Conservation (phyloP, 2,329 filamentous ascomycete species). For the Aspergillus sp. region DNA sequence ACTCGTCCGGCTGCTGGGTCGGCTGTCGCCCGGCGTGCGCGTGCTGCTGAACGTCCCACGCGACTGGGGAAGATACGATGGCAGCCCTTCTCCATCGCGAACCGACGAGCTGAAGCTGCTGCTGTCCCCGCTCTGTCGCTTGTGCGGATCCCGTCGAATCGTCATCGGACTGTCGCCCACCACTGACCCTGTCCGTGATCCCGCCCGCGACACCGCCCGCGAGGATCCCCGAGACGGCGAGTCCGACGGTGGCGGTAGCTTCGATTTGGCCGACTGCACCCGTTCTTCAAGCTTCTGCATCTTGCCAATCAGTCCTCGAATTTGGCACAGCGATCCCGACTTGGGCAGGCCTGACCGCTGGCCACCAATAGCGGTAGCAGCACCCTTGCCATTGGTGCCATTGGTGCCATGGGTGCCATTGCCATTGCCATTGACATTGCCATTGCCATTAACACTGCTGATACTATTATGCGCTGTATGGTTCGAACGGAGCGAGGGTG, state of each 20-base stretch:
- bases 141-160: conserved; percentile 39
- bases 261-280: conserved; percentile 84
- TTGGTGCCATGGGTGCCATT: conserved; percentile 29
- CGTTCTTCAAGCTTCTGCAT: conserved; percentile 95
- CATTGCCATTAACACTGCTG: conserved; percentile 5
- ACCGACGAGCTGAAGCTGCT: conserved; percentile 35
- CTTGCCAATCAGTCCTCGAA: conserved; percentile 86
- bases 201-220: conserved; percentile 43
- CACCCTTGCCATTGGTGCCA: too few species aligned
- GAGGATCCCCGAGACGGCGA: conserved; percentile 79
- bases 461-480: conserved; percentile 12
- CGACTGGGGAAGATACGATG: conserved; percentile 25
- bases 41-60: conserved; percentile 44
- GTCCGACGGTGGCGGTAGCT: conserved; percentile 70
- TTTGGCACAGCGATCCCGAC: conserved; percentile 76
- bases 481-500: conserved; percentile 22
- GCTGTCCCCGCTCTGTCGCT: conserved; percentile 29
- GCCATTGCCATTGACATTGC: conserved; percentile 30
- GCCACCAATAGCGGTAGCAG: conserved; percentile 39
- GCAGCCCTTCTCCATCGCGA: conserved; percentile 28
- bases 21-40: conserved; percentile 43
- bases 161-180: conserved; percentile 45
- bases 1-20: conserved; percentile 67
- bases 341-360: conserved; percentile 42
- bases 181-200: conserved; percentile 52